Percentiles rank a stretch among this genome's conserved stretches.
phyloP scores from a whole-genome alignment of 1,139 yeast genomes.

The Taphrina communis region DNA sequence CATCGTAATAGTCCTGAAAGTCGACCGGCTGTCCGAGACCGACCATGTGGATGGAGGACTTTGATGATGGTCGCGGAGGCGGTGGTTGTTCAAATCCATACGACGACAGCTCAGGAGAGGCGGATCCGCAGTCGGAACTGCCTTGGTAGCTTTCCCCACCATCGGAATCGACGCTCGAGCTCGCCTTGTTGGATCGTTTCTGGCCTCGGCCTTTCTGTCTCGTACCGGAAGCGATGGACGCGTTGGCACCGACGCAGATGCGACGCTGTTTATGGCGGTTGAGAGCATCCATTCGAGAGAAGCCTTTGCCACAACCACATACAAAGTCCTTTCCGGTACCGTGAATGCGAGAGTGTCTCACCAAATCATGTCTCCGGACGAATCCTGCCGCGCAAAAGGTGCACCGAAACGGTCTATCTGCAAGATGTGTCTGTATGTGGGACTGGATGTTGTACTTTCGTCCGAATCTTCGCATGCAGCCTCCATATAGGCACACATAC shows the following conservation, averaged over 20 bases:
- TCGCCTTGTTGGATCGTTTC: neutral
- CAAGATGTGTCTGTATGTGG: conserved; percentile 94
- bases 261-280: conserved; percentile 78
- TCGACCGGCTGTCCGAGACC: conserved; percentile 7
- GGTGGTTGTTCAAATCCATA: conserved; percentile 8
- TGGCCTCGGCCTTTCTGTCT: neutral
- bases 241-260: conserved; percentile 66
- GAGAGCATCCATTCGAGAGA: conserved; percentile 87
- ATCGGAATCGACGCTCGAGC: conserved; percentile 18
- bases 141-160: conserved; percentile 7
- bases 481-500: conserved; percentile 75
- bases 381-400: conserved; percentile 66
- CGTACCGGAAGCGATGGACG: neutral
- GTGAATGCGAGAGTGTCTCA: conserved; percentile 89
- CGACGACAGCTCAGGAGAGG: conserved; percentile 4
- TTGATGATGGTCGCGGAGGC: neutral
- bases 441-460: conserved; percentile 93
- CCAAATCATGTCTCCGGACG: conserved; percentile 89
- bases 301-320: conserved; percentile 92
- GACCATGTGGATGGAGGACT: neutral
- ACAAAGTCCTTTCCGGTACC: conserved; percentile 67
- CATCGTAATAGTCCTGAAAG: conserved; percentile 8
- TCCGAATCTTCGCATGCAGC: conserved; percentile 83
- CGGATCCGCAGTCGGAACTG: conserved; percentile 19
- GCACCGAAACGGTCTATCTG: conserved; percentile 85